Evolutionary conservation across 805 yeast species (phyloP).

Genomic region (Alloascoidea hylecoeti): DNA sequence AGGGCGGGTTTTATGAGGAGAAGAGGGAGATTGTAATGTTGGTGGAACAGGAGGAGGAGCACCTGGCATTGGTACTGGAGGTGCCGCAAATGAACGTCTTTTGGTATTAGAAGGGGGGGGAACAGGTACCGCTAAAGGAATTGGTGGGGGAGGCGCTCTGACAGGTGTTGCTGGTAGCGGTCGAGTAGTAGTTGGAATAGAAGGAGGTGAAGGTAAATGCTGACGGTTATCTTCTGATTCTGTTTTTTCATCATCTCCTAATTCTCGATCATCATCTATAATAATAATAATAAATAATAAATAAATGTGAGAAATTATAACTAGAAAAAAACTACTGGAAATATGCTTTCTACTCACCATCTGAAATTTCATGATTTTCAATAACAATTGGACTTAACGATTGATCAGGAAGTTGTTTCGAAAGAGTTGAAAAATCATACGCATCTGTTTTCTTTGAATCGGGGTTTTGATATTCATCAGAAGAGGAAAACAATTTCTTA

Average conservation of each 20-base stretch:
- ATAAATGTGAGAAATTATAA: too few species aligned
- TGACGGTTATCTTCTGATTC: neutral
- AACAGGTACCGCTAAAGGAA: neutral
- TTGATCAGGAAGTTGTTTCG: neutral
- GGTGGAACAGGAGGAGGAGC: conserved; percentile 8
- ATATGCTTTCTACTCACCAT: too few species aligned
- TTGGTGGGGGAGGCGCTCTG: neutral
- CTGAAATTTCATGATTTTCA: neutral
- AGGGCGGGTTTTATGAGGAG: conserved; percentile 1
- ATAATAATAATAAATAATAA: too few species aligned
- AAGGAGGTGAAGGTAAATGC: neutral
- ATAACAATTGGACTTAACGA: neutral
- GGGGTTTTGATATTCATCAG: too few species aligned
- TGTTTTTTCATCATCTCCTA: neutral
- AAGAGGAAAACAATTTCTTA: too few species aligned
- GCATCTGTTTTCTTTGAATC: neutral
- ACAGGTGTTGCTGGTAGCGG: too few species aligned
- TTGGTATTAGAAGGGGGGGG: neutral
- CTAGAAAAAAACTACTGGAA: too few species aligned
- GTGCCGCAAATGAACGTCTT: neutral
- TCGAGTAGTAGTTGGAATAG: neutral
- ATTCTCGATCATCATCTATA: neutral
- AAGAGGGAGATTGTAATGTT: conserved; percentile 7
- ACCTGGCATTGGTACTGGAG: neutral
- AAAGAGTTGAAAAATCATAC: neutral